Evolutionary conservation across 2,329 filamentous ascomycete genomes (phyloP).

Genomic region (Phaeosphaeria sp.): DNA sequence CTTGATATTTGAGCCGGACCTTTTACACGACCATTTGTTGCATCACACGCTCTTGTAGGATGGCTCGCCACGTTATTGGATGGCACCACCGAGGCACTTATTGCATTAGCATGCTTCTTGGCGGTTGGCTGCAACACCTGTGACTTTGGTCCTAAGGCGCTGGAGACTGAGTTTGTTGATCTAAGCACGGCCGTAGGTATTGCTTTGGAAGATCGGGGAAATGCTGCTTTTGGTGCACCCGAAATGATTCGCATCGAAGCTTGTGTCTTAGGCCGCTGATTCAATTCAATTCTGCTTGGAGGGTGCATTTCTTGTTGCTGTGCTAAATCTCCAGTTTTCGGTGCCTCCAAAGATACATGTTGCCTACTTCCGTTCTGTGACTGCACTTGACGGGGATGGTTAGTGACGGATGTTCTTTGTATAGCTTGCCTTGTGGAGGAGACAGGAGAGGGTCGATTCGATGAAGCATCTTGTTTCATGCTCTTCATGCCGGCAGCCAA

Average conservation of each 20-base stretch:
- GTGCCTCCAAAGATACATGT: background rate
- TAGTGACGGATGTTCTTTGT: background rate
- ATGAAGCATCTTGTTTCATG: background rate
- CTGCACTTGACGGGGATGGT: background rate
- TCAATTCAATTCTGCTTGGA: background rate
- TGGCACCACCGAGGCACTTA: too few species aligned
- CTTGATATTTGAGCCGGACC: too few species aligned
- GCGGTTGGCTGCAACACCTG: background rate
- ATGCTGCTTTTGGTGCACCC: background rate
- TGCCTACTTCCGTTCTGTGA: background rate
- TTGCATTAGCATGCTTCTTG: background rate
- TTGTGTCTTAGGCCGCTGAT: background rate
- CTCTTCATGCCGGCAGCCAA: background rate
- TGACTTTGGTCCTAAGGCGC: background rate
- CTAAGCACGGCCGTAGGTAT: background rate
- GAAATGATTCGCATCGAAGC: background rate
- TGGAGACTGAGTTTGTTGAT: background rate
- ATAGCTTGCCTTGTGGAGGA: background rate
- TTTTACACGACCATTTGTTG: too few species aligned
- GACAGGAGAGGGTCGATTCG: background rate
- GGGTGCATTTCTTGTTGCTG: background rate
- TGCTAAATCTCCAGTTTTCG: background rate
- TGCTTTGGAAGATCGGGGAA: background rate
- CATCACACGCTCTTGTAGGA: too few species aligned
- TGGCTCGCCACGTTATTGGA: too few species aligned